A percentile compares a stretch with the other conserved stretches of the same genome.
These are phyloP conservation scores for Xylariaceae sp. DNA, from an alignment of 2,329 filamentous ascomycete genomes.

Conservation along the genomic window DNA sequence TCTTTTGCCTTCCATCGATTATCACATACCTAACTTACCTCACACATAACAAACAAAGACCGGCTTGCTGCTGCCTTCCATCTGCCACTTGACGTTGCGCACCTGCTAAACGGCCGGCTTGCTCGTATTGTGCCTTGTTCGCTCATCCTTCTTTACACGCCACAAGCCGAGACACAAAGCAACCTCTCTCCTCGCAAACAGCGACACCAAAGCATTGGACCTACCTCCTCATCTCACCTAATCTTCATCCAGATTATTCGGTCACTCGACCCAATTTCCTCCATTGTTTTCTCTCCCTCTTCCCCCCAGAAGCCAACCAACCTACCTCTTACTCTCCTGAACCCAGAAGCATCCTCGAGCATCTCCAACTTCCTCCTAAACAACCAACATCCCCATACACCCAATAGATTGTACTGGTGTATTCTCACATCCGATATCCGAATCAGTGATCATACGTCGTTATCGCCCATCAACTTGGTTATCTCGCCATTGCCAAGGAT, in stretches of 20 bases:
- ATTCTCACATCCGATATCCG: too few relatives aligned
- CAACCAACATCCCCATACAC: neutral
- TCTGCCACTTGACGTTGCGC: slow-evolving; percentile 21
- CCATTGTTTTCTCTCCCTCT: slow-evolving; percentile 1
- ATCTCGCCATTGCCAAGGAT: slow-evolving; percentile 1
- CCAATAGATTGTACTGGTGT: neutral
- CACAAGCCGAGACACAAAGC: slow-evolving; percentile 13
- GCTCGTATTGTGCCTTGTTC: slow-evolving; percentile 4
- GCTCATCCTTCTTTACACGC: slow-evolving; percentile 11
- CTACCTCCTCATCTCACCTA: slow-evolving; percentile 18
- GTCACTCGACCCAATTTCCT: slow-evolving; percentile 11
- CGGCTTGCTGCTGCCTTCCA: slow-evolving; percentile 1
- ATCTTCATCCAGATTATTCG: slow-evolving; percentile 21
- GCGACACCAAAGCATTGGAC: slow-evolving; percentile 17
- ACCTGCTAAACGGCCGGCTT: slow-evolving; percentile 7
- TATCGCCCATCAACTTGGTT: slow-evolving; percentile 4
- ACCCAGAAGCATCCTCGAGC: slow-evolving; percentile 1
- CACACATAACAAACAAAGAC: slow-evolving; percentile 6
- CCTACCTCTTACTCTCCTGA: slow-evolving; percentile 2
- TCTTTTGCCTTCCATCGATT: neutral
- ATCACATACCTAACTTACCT: neutral
- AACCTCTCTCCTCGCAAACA: slow-evolving; percentile 12
- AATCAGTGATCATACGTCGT: neutral
- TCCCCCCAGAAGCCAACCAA: slow-evolving; percentile 11
- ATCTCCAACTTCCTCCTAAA: neutral